phyloP scores from a whole-genome alignment of 2,329 filamentous ascomycete genomes.

The Phyllosticta citribraziliensis region DNA sequence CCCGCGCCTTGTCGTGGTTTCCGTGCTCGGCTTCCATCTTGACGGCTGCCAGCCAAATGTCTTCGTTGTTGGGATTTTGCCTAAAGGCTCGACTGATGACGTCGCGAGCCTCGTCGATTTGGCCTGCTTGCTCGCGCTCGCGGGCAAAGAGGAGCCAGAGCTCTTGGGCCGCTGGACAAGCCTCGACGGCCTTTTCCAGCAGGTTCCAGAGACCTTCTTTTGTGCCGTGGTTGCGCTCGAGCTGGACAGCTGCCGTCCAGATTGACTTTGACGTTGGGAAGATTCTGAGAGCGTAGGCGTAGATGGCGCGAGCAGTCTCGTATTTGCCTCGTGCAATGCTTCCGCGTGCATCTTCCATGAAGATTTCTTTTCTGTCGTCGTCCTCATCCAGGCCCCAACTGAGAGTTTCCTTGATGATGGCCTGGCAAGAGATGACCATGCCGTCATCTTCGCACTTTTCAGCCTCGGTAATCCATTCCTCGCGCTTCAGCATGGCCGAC shows the following conservation, averaged over 20 bases:
- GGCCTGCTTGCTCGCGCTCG: conserved; percentile 84
- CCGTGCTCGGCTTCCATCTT: conserved; percentile 89
- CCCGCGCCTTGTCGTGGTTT: conserved; percentile 70
- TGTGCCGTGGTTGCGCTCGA: conserved; percentile 82
- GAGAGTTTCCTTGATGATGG: conserved; percentile 85
- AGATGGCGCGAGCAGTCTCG: conserved; percentile 87
- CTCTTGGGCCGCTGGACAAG: conserved; percentile 81
- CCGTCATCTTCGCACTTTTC: conserved; percentile 93
- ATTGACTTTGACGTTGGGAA: conserved; percentile 82
- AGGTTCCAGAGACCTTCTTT: conserved; percentile 75
- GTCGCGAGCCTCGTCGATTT: conserved; percentile 74
- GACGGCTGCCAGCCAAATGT: conserved; percentile 94
- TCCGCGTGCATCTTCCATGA: conserved; percentile 83
- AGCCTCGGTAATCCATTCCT: conserved; percentile 93
- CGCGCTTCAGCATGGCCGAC: conserved; percentile 91
- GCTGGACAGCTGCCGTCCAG: conserved; percentile 82
- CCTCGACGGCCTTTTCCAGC: conserved; percentile 86
- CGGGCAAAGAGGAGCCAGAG: conserved; percentile 94
- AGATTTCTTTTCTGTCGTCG: conserved; percentile 90
- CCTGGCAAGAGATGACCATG: conserved; percentile 72
- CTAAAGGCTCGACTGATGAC: conserved; percentile 87
- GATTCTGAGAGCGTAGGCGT: conserved; percentile 78
- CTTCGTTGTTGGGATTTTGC: conserved; percentile 92
- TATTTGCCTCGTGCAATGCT: conserved; percentile 75
- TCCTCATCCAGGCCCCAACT: conserved; percentile 92